These are phyloP conservation scores for Xylaria sp. DNA, from an alignment of 2,329 filamentous ascomycete species.

Conservation along the genomic window DNA sequence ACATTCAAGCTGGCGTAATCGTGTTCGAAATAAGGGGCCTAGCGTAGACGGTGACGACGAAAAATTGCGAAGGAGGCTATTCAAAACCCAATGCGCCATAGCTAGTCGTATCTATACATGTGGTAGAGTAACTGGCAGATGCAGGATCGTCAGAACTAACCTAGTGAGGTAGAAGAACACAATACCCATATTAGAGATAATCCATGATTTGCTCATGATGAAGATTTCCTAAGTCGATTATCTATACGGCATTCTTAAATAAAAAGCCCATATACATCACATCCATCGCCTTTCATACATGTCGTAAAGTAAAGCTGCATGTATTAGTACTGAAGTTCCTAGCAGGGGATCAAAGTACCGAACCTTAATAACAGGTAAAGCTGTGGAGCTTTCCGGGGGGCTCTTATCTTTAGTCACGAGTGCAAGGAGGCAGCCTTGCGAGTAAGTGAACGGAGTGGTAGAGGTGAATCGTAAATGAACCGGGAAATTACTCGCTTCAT, in stretches of 20 bases:
- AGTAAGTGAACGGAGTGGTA: not conserved
- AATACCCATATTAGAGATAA: not conserved
- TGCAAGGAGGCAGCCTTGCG: not conserved
- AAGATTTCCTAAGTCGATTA: not conserved
- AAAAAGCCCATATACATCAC: not conserved
- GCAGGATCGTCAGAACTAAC: not conserved
- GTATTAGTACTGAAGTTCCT: not conserved
- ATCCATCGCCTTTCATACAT: not conserved
- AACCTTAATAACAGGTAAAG: not conserved
- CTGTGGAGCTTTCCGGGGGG: not conserved
- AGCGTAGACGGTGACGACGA: not conserved
- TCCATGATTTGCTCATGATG: not conserved
- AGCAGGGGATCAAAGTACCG: not conserved
- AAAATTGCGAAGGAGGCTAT: not conserved
- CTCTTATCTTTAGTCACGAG: not conserved
- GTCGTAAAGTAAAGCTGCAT: not conserved
- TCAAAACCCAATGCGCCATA: not conserved
- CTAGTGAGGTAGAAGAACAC: not conserved
- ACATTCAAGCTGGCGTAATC: not conserved
- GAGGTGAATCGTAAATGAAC: not conserved
- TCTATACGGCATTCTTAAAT: not conserved
- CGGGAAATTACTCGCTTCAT: slow-evolving; percentile 9
- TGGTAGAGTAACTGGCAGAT: not conserved
- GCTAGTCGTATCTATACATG: not conserved
- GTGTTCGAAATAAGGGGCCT: not conserved